Base-by-base conservation (phyloP, 805 yeast genomes). In the Wickerhamiella allomyrinae region DNA sequence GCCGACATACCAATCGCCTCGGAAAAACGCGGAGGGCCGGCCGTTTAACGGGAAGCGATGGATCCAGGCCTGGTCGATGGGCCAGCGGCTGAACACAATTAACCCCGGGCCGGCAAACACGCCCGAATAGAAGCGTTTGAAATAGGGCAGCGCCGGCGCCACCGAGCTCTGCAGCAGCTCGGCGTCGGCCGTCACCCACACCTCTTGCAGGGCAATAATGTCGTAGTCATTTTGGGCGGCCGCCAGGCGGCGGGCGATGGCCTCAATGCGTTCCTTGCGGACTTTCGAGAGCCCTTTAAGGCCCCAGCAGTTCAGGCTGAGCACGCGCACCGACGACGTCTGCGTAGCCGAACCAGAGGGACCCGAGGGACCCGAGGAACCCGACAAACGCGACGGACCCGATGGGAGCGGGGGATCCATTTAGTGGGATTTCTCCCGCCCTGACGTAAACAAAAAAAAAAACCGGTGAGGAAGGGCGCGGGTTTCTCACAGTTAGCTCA, bases 1-100 rank as follows among this genome's bases (percentile, higher is more conserved):
- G 7, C 98, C 98, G 19, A 91, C 98, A 50, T 74, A 84, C 95
- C 96, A 91, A 58, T 91, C 98, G 29, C 98, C 98, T 45, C 97
- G 66, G 65, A 74, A 79, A 49, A 91, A 79, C 0, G 98, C 98
- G 34, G 85, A 75, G 2, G 97, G 94, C 40, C 95, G 67, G 2
- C 98, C 98, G 58, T 89, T 91, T 47, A 91, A 73, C 0, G 96
- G 94, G 56, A 84, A 91, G 17, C 94, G 65, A 56, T 82, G 80
- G 37, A 91, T 60, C 55, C 80, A 82, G 0, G 95, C 75, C 13
- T 77, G 73, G 39, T 70, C 78, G 29, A 91, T 85, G 3, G 96
- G 95, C 47, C 81, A 72, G 49, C 81, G 77, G 13, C 95, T 84
- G 37, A 91, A 58, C 7, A 91, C 67, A 1, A 85, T 94, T 34